phyloP scores from a whole-genome alignment of 441 rosid genomes.

The Jatropha multifida region DNA sequence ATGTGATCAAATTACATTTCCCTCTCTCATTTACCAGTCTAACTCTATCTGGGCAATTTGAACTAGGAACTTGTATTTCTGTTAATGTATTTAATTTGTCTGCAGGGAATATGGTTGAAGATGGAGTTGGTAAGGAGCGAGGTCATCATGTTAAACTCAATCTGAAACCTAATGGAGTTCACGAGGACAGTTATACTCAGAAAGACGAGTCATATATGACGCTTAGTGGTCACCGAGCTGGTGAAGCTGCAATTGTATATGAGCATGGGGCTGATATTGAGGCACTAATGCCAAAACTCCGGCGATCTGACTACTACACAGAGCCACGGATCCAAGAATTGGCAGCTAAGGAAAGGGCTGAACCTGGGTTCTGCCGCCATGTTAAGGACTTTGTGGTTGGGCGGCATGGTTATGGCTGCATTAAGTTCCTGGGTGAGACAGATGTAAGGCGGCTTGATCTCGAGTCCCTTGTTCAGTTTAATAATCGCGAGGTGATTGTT shows the following conservation, averaged over 20 bases:
- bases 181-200: conserved; percentile 44
- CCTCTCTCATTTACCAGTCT: neutral
- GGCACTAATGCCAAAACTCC: conserved; percentile 84
- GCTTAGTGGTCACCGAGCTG: conserved; percentile 72
- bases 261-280: conserved; percentile 91
- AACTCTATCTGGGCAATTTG: neutral
- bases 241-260: conserved; percentile 84
- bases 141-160: conserved; percentile 37
- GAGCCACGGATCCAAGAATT: conserved; percentile 90
- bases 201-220: conserved; percentile 62
- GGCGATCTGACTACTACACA: conserved; percentile 76
- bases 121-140: conserved; percentile 47
- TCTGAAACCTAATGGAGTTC: conserved; percentile 55
- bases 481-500: conserved; percentile 86
- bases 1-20: neutral
- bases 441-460: conserved; percentile 84
- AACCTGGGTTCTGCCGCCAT: conserved; percentile 66
- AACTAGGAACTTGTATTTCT: neutral
- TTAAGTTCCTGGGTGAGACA: conserved; percentile 84
- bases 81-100: neutral
- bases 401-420: conserved; percentile 82
- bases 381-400: conserved; percentile 88
- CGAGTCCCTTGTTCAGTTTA: conserved; percentile 77
- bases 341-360: conserved; percentile 88
- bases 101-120: conserved; percentile 49